Base-by-base conservation (phyloP, 2,329 filamentous ascomycete species). In the Pyrenochaeta sp. region DNA sequence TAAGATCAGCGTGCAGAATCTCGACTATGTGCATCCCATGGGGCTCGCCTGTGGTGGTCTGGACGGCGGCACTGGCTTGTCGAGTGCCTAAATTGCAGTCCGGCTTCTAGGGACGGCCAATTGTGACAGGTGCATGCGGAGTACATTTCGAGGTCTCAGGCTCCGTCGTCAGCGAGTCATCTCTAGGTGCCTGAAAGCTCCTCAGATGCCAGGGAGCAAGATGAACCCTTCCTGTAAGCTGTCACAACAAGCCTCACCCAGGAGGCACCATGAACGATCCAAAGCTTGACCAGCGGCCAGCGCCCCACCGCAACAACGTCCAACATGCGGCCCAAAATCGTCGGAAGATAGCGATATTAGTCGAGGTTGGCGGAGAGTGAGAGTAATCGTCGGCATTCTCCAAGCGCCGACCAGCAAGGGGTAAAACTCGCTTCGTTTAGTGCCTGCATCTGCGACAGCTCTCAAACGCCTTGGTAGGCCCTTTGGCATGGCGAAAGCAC, bases 391-490 rank as follows among this genome's bases (percentile, higher is more conserved):
- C 37, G 46, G 43, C 30, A 43, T 34, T 41, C 30, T 42, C 27
- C 20, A 32, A 18, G 32, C 41, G 39, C 41, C 41, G 35, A 30
- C 36, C 18, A 29, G 37, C 21, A 32, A 37, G 40, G 31, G 34
- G 29, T 23, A 38, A 38, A 34, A 34, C 31, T 20, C 21, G 14
- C 19, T 17, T 37, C 45, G 58, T 60, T 60, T 61, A 49, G 57
- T 41, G 34, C 35, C 29, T 34, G 40, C 41, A 20, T 34, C 48
- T 60, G 55, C 47, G 44, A 68, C 66, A 58, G 43, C 28, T 53
- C 57, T 68, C 58, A 66, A 63, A 69, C 68, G 43, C 44, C 31
- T 40, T 44, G 29, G 38, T 41, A 47, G 47, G 37, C 47, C 41
- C 32, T 47, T 55, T 56, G 30, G 44, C 47, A 52, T 52, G 42